phyloP scores from a whole-genome alignment of 306 rosid species.

The Senna tora region DNA sequence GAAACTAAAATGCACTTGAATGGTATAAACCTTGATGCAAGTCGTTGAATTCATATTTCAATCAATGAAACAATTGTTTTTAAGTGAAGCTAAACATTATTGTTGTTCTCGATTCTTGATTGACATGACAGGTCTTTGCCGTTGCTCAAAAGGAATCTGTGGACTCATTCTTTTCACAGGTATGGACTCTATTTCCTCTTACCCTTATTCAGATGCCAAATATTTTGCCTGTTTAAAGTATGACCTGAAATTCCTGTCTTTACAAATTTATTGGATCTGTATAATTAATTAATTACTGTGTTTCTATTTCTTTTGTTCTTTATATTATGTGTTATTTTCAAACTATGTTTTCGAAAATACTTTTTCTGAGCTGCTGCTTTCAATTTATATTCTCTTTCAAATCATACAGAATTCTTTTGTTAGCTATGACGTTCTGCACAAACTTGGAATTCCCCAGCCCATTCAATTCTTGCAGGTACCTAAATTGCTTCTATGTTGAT shows the following conservation, averaged over 20 bases:
- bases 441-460: slow-evolving; percentile 95
- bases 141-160: slow-evolving; percentile 83
- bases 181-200: slow-evolving; percentile 37
- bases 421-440: slow-evolving; percentile 75
- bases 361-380: slow-evolving; percentile 23
- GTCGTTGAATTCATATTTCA: slow-evolving; percentile 19
- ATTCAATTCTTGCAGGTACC: slow-evolving; percentile 94
- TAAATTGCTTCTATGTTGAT: slow-evolving; percentile 47
- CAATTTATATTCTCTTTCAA: slow-evolving; percentile 19
- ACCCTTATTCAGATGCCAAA: slow-evolving; percentile 31
- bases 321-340: background rate
- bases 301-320: slow-evolving; percentile 17
- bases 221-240: slow-evolving; percentile 18
- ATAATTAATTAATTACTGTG: slow-evolving; percentile 14
- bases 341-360: background rate
- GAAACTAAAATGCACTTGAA: slow-evolving; percentile 5
- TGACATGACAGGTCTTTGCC: slow-evolving; percentile 77
- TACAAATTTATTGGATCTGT: slow-evolving; percentile 21
- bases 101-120: slow-evolving; percentile 33
- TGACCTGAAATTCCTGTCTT: slow-evolving; percentile 18
- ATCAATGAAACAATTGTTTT: background rate
- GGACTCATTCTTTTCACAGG: slow-evolving; percentile 97
- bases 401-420: slow-evolving; percentile 84
- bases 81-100: background rate
- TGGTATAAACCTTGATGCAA: slow-evolving; percentile 18